These are phyloP conservation scores for Hypoxylon lenormandii DNA, from an alignment of 495 filamentous ascomycete species.

Conservation along the genomic window DNA sequence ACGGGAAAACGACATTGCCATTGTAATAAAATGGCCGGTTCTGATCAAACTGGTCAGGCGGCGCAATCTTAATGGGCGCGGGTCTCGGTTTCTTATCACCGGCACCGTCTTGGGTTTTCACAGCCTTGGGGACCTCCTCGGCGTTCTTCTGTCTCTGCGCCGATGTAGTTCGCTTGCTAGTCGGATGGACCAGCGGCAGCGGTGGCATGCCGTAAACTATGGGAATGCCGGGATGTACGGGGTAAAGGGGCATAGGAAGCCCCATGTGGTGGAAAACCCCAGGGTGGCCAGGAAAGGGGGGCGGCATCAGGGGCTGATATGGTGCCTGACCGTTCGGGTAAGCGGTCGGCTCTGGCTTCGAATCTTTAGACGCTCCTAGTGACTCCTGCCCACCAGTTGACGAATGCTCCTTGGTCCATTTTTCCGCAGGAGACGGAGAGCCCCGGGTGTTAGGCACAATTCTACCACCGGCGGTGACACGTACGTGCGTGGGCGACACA, in stretches of 20 bases:
- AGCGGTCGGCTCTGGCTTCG: slow-evolving; percentile 14
- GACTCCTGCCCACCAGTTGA: slow-evolving; percentile 32
- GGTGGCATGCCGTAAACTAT: slow-evolving; percentile 49
- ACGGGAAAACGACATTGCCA: slow-evolving; percentile 62
- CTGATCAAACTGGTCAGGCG: slow-evolving; percentile 60
- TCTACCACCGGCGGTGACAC: slow-evolving; percentile 67
- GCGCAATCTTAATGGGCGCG: slow-evolving; percentile 56
- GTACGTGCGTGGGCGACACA: slow-evolving; percentile 66
- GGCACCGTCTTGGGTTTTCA: slow-evolving; percentile 47
- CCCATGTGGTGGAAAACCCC: slow-evolving; percentile 41
- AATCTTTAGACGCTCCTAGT: slow-evolving; percentile 26
- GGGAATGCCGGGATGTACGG: slow-evolving; percentile 45
- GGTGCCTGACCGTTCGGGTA: slow-evolving; percentile 35
- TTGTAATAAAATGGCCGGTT: slow-evolving; percentile 62
- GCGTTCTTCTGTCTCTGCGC: slow-evolving; percentile 36
- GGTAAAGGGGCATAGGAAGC: slow-evolving; percentile 43
- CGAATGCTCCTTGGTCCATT: slow-evolving; percentile 54
- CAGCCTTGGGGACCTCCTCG: slow-evolving; percentile 32
- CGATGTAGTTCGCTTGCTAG: slow-evolving; percentile 10
- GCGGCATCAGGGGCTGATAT: slow-evolving; percentile 37
- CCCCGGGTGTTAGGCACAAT: slow-evolving; percentile 69
- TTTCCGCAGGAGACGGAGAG: slow-evolving; percentile 58
- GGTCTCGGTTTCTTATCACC: slow-evolving; percentile 49
- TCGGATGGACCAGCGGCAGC: slow-evolving; percentile 21
- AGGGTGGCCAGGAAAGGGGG: slow-evolving; percentile 25